A percentile compares a stretch with the other conserved stretches of the same genome.
Conservation (phyloP, 2,329 filamentous ascomycete species). For the Claviceps pazoutovae region DNA sequence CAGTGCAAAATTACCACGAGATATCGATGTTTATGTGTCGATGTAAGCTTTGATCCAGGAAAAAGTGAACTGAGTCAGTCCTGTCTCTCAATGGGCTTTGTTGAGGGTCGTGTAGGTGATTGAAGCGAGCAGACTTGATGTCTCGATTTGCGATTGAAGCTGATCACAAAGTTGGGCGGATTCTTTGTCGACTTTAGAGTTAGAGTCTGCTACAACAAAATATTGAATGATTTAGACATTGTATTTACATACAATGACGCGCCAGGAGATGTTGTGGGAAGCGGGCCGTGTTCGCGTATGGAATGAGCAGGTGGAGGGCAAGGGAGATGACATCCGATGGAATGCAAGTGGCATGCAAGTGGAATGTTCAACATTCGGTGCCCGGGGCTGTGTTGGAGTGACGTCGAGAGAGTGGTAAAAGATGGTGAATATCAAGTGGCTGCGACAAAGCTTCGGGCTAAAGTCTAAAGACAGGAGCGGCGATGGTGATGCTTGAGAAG, state of each 20-base stretch:
- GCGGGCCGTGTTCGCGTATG: conserved; percentile 8
- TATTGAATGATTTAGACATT: conserved; percentile 6
- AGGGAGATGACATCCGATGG: conserved; percentile 7
- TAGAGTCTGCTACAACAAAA: conserved; percentile 3
- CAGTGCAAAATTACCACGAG: not conserved
- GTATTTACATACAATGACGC: not conserved
- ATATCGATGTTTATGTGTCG: not conserved
- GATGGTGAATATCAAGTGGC: not conserved
- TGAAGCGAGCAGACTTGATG: not conserved
- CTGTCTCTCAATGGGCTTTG: not conserved
- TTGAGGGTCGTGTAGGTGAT: not conserved
- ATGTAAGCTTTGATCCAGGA: not conserved
- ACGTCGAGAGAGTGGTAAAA: not conserved
- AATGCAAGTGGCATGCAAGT: conserved; percentile 2
- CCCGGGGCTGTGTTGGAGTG: not conserved
- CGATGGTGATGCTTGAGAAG: not conserved
- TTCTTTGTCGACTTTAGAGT: not conserved
- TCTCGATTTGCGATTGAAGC: not conserved
- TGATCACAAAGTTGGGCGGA: not conserved
- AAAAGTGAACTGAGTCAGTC: not conserved
- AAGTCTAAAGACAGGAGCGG: not conserved
- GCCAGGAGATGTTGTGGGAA: conserved; percentile 10
- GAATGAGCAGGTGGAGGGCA: conserved; percentile 10
- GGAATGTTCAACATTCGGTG: not conserved
- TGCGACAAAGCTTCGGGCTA: not conserved